A percentile compares a stretch with the other conserved stretches of the same genome.
Conservation (phyloP, 495 filamentous ascomycete genomes). For the Hypoxylon lienhwacheense region DNA sequence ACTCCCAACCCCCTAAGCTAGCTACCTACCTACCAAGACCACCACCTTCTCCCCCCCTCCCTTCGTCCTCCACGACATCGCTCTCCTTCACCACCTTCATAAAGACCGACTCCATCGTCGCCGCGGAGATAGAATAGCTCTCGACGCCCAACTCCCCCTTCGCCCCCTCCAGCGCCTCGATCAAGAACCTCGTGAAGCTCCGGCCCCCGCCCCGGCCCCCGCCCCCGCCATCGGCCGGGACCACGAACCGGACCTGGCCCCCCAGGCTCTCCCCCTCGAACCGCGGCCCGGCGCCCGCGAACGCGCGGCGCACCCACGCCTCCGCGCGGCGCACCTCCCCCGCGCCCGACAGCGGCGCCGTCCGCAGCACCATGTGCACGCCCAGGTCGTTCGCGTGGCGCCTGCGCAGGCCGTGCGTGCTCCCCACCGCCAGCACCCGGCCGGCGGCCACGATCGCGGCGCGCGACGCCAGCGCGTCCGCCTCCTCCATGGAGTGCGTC, state of each 20-base stretch:
- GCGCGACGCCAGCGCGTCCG: constrained; percentile 62
- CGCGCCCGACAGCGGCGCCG: constrained; percentile 61
- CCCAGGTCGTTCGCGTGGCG: constrained; percentile 58
- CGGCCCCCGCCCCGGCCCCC: background rate
- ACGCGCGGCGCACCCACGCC: constrained; percentile 56
- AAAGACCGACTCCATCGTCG: constrained; percentile 76
- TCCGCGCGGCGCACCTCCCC: constrained; percentile 62
- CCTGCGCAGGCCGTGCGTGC: constrained; percentile 54
- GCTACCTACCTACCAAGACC: constrained; percentile 13
- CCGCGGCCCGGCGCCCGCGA: constrained; percentile 54
- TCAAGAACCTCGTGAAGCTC: constrained; percentile 56
- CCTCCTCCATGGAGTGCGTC: constrained; percentile 71
- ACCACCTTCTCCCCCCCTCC: constrained; percentile 32
- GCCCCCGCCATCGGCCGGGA: constrained; percentile 49
- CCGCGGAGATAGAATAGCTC: constrained; percentile 69
- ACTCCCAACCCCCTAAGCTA: background rate
- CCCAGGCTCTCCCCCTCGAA: constrained; percentile 68
- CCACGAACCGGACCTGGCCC: constrained; percentile 70
- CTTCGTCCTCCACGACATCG: constrained; percentile 64
- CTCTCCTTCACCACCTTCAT: constrained; percentile 68
- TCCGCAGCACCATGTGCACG: constrained; percentile 64
- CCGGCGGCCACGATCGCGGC: constrained; percentile 64
- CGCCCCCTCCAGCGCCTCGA: constrained; percentile 61
- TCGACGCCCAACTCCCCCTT: constrained; percentile 63
- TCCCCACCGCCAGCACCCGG: constrained; percentile 62